Percentiles rank a stretch among this genome's conserved stretches.
Conservation (phyloP, 2,329 filamentous ascomycete genomes). For the Diatrype stigma region DNA sequence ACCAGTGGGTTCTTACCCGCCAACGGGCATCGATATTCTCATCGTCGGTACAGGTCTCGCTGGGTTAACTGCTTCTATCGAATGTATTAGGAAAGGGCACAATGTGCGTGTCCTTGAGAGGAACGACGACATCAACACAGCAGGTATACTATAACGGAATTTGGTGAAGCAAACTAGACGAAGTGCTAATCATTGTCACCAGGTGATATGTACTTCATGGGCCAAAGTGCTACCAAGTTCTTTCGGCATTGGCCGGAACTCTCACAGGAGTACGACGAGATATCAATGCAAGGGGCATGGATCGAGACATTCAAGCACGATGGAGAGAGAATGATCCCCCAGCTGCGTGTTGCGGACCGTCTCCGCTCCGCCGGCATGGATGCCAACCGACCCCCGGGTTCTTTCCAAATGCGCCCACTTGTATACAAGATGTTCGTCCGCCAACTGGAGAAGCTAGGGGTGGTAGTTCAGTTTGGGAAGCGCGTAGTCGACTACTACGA, state of each 20-base stretch:
- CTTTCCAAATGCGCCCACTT: slow-evolving; percentile 52
- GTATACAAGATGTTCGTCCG: slow-evolving; percentile 52
- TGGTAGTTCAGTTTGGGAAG: slow-evolving; percentile 43
- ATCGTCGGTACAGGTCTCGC: slow-evolving; percentile 56
- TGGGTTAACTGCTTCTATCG: slow-evolving; percentile 57
- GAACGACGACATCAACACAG: slow-evolving; percentile 45
- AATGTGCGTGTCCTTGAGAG: slow-evolving; percentile 44
- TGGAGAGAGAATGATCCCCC: slow-evolving; percentile 43
- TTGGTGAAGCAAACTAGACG: not conserved
- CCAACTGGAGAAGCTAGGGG: slow-evolving; percentile 42
- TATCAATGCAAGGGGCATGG: slow-evolving; percentile 50
- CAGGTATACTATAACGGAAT: slow-evolving; percentile 32
- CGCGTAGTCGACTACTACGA: slow-evolving; percentile 48
- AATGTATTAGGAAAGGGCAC: slow-evolving; percentile 58
- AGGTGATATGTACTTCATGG: slow-evolving; percentile 60
- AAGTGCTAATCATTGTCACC: slow-evolving; percentile 2
- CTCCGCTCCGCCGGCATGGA: slow-evolving; percentile 34
- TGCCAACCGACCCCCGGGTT: slow-evolving; percentile 45
- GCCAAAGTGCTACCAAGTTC: slow-evolving; percentile 50
- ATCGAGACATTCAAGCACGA: slow-evolving; percentile 53
- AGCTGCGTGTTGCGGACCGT: slow-evolving; percentile 45
- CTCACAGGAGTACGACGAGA: slow-evolving; percentile 43
- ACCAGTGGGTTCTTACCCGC: slow-evolving; percentile 48
- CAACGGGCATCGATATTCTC: slow-evolving; percentile 43
- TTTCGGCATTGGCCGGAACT: slow-evolving; percentile 53